A percentile compares a stretch with the other conserved stretches of the same genome.
These are phyloP conservation scores for Syzygium aqueum DNA, from an alignment of 345 rosid genomes.

Conservation along the genomic window DNA sequence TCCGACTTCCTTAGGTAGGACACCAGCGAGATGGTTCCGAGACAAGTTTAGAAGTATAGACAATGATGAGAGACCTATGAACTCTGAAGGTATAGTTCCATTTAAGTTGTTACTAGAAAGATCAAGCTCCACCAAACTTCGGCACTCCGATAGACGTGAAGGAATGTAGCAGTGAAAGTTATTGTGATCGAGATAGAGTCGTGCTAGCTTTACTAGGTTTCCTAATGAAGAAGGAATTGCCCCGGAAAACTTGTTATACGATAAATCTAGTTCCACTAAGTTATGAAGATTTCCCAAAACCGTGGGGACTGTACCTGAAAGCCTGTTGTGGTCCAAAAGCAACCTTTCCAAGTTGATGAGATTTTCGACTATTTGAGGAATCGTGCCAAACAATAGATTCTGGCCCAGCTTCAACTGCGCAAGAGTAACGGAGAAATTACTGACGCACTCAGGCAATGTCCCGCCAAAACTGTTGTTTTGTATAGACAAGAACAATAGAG, in stretches of 20 bases:
- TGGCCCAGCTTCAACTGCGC: rapidly evolving
- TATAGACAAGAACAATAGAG: too few relatives aligned
- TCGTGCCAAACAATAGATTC: background rate
- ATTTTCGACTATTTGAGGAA: conserved; percentile 4
- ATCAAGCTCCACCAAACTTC: background rate
- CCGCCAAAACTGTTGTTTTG: too few relatives aligned
- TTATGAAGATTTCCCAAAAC: conserved; percentile 9
- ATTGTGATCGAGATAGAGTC: conserved; percentile 1
- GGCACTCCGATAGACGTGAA: background rate
- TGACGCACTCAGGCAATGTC: too few relatives aligned
- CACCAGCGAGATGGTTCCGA: background rate
- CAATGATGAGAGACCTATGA: rapidly evolving
- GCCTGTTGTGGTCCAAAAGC: background rate
- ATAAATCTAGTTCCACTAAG: background rate
- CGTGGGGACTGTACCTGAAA: conserved; percentile 10
- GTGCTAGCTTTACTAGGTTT: background rate
- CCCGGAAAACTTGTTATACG: background rate
- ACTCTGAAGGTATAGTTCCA: background rate
- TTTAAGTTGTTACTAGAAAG: background rate
- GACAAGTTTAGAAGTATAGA: background rate
- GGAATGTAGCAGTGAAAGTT: background rate
- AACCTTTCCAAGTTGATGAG: background rate
- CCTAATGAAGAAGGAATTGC: conserved; percentile 15
- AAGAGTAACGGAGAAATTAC: background rate
- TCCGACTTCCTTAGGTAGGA: background rate